A percentile compares a stretch with the other conserved stretches of the same genome.
Conservation (phyloP, 2,329 filamentous ascomycete genomes). For the Penicillium sp. region DNA sequence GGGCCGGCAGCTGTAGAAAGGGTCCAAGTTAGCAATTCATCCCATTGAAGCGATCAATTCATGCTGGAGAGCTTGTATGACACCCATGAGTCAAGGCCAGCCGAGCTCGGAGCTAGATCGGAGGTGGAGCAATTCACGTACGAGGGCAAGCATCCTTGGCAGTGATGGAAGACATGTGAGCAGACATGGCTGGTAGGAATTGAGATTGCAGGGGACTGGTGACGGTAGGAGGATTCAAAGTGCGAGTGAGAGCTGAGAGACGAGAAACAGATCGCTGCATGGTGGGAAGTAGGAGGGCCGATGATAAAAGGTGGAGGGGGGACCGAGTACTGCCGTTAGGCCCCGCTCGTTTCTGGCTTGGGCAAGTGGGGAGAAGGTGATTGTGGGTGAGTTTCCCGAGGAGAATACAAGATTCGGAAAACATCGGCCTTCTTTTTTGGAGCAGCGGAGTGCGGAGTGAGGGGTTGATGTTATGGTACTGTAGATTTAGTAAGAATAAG, state of each 20-base stretch:
- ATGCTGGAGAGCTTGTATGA: no score
- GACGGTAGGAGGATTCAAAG: conserved; percentile 13
- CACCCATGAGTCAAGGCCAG: neutral
- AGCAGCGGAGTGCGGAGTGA: neutral
- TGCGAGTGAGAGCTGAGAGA: conserved; percentile 26
- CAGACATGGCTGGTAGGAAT: conserved; percentile 38
- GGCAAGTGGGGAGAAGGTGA: neutral
- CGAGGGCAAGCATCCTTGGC: conserved; percentile 52
- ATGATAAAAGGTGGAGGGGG: conserved; percentile 14
- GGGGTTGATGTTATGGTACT: neutral
- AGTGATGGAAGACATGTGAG: conserved; percentile 43
- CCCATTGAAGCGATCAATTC: neutral
- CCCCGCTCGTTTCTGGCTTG: conserved; percentile 20
- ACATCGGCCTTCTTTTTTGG: neutral
- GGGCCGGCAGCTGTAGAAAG: conserved; percentile 43
- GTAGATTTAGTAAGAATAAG: neutral
- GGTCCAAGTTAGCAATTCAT: conserved; percentile 15
- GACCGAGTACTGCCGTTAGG: conserved; percentile 16
- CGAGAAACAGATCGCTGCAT: conserved; percentile 34
- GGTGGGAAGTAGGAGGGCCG: conserved; percentile 14
- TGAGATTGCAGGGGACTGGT: conserved; percentile 16
- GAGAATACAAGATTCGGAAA: conserved; percentile 16
- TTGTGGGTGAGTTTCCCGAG: conserved; percentile 23
- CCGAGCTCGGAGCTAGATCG: neutral
- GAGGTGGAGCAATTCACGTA: conserved; percentile 33